Conservation (phyloP, 169 alveolate species). For the Plasmodium gonderi region DNA sequence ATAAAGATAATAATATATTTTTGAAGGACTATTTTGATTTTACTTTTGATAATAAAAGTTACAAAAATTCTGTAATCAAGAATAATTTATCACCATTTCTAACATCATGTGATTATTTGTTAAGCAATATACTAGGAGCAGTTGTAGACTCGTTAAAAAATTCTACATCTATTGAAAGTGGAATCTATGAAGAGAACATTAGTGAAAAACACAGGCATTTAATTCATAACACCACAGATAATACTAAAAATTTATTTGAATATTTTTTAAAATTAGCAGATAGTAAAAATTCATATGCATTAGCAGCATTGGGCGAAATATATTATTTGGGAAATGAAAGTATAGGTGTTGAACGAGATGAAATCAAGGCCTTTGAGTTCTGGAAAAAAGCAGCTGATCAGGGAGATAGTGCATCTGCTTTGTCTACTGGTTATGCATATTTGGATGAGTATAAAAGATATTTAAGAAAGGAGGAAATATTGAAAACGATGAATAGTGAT, state of each 20-base stretch:
- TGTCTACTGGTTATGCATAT: conserved; percentile 85
- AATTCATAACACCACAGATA: conserved; percentile 46
- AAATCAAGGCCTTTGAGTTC: conserved; percentile 83
- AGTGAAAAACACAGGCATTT: conserved; percentile 21
- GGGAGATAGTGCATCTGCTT: conserved; percentile 90
- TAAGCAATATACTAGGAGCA: conserved; percentile 44
- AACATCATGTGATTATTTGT: conserved; percentile 55
- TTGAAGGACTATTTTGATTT: conserved; percentile 64
- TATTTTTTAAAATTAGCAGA: conserved; percentile 76
- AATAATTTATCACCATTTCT: conserved; percentile 65
- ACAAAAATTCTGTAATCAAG: conserved; percentile 4
- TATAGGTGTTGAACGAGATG: conserved; percentile 82
- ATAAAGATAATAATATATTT: conserved; percentile 12
- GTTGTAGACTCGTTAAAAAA: conserved; percentile 56
- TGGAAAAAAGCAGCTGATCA: conserved; percentile 90
- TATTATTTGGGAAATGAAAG: conserved; percentile 87
- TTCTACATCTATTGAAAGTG: conserved; percentile 19
- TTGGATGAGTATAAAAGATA: conserved; percentile 76
- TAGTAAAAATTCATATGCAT: conserved; percentile 69
- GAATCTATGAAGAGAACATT: conserved; percentile 17
- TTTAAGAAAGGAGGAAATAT: conserved; percentile 22
- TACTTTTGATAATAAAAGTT: conserved; percentile 52
- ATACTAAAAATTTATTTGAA: conserved; percentile 78
- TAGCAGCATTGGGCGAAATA: conserved; percentile 88
- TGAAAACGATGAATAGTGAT: conserved; percentile 15